A percentile compares a stretch with the other conserved stretches of the same genome.
Conservation (phyloP, 2,329 filamentous ascomycete species). For the Rhynchosporium graminicola region DNA sequence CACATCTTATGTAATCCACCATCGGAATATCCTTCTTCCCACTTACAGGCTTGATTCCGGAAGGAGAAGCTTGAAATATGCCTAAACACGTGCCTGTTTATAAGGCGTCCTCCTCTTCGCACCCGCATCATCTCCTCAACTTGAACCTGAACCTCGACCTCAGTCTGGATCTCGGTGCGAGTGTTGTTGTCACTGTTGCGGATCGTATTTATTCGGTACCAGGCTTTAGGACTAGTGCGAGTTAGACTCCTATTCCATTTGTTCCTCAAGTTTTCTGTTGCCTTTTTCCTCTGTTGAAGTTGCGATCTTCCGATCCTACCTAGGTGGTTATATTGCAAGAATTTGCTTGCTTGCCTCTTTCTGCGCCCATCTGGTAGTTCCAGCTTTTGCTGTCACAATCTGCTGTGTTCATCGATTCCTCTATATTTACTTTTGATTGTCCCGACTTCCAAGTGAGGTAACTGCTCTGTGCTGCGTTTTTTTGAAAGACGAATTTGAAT, state of each 20-base stretch:
- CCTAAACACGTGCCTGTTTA: slow-evolving; percentile 32
- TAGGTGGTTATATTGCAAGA: background rate
- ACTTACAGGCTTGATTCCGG: slow-evolving; percentile 6
- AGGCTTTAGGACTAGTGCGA: slow-evolving; percentile 59
- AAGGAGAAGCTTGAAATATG: slow-evolving; percentile 19
- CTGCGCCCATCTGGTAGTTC: no score
- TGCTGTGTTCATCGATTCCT: no score
- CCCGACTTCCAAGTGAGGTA: slow-evolving; percentile 4
- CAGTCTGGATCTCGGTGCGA: background rate
- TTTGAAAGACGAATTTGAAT: background rate
- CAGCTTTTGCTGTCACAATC: no score
- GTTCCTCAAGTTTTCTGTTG: slow-evolving; percentile 26
- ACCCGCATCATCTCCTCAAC: slow-evolving; percentile 46
- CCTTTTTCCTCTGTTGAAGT: slow-evolving; percentile 24
- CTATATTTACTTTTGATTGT: background rate
- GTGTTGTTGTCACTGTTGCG: slow-evolving; percentile 44
- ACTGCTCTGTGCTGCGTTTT: background rate
- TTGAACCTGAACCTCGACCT: slow-evolving; percentile 42
- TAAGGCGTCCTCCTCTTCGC: slow-evolving; percentile 39
- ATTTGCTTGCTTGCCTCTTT: slow-evolving; percentile 9
- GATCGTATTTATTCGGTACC: slow-evolving; percentile 58
- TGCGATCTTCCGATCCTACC: slow-evolving; percentile 9
- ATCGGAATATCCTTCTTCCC: background rate
- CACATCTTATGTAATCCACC: slow-evolving; percentile 1
- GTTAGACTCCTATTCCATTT: slow-evolving; percentile 46